Conservation (phyloP, 108 stramenopile genomes). For the Skeletonema grethae region DNA sequence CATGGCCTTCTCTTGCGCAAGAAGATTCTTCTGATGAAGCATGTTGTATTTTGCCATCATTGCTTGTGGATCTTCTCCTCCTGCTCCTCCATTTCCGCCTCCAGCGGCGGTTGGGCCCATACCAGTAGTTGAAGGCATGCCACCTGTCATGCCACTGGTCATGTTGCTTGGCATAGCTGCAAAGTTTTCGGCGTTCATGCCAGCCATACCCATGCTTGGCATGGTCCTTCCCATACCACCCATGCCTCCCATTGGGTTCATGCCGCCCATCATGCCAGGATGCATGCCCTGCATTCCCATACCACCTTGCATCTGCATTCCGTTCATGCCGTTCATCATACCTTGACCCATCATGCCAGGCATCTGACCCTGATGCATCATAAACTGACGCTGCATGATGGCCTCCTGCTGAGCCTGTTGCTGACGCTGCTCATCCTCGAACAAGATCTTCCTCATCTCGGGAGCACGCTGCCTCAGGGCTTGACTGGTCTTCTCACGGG, state of each 20-base stretch:
- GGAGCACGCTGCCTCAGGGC: slow-evolving; percentile 66
- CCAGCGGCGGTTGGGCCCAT: background rate
- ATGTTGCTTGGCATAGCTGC: background rate
- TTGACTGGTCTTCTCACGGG: slow-evolving; percentile 59
- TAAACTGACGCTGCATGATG: slow-evolving; percentile 22
- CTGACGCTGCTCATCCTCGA: slow-evolving; percentile 55
- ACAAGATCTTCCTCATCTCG: slow-evolving; percentile 75
- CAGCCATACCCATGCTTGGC: background rate
- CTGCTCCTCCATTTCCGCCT: background rate
- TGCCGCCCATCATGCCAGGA: background rate
- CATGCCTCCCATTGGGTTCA: background rate
- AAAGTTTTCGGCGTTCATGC: slow-evolving; percentile 7
- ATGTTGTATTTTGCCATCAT: slow-evolving; percentile 15
- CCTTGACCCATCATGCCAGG: slow-evolving; percentile 20
- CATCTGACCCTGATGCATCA: slow-evolving; percentile 42
- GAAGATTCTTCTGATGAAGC: slow-evolving; percentile 17
- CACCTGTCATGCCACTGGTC: background rate
- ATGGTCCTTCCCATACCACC: background rate
- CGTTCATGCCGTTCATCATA: slow-evolving; percentile 21
- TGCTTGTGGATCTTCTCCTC: slow-evolving; percentile 7
- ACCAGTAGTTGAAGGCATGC: background rate
- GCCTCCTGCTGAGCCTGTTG: slow-evolving; percentile 23
- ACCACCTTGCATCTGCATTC: background rate
- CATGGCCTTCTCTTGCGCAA: slow-evolving; percentile 33
- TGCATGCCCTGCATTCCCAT: background rate